Evolutionary conservation across 2,329 filamentous ascomycete genomes (phyloP), one percentile per base, ranked within the genome.

Genomic region (Aspergillus pseudotamarii): DNA sequence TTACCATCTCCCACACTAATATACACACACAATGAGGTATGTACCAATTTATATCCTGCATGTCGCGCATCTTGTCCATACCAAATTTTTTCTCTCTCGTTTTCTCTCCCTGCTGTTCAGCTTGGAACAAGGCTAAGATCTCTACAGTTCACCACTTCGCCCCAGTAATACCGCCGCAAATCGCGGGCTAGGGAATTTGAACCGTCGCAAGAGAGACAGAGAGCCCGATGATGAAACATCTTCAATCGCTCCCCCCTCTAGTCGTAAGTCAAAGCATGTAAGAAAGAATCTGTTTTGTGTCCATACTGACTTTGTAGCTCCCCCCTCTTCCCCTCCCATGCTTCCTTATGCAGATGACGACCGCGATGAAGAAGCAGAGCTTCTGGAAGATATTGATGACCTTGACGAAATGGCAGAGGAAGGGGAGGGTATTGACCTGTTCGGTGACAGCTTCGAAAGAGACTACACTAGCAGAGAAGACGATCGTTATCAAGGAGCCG

Each of bases 151-250:
- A 77, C 93, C 94, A 76, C 85, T 96, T 65, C 89, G 90, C 78
- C 85, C 89, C 71, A 93, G 89, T 80, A 90, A 91, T 84, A 88
- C 90, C 64, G 94, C 93, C 68, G 93, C 89, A 72, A 97, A 96
- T 80, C 88, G 92, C 70, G 92, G 92, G 59, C 77, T 85, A 61
- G 79, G 80, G 21, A 80, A 80, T 59, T 71, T 81, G 66, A 84
- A 80, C 68, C 80, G 84, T 65, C 83, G 87, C 64, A 91, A 91
- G 78, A 85, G 89, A 71, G 83, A 84, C 41, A 84, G 89, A 79
- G 89, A 90, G 71, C 84, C 85, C 63, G 88, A 90, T 69, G 85
- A 88, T 72, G 86, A 88, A 59, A 81, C 82, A 48, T 87, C 86
- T 32, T 87, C 86, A 19, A 84, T 82, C 58, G 82, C 83, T 67